Base-by-base conservation (phyloP, 257 asterid species). In the Cordia subcordata region DNA sequence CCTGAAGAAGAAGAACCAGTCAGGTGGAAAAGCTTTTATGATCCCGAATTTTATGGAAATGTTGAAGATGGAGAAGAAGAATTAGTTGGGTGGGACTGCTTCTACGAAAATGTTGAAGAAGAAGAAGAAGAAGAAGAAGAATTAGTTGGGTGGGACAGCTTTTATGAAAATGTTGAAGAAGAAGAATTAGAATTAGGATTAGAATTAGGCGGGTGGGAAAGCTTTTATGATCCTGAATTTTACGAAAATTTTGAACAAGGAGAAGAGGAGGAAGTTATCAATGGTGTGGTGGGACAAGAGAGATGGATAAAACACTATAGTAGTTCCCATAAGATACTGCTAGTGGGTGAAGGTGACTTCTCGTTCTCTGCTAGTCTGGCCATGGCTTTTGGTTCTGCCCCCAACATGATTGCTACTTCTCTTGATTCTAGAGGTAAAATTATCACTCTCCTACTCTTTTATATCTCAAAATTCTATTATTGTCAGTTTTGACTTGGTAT, bases 261-360 rank as follows among this genome's bases (percentile, higher is more conserved):
- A 60, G 10, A 10, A 18, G 19, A 23, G 22, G 15, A 19, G 22
- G 21, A 14, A 47, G 5, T 47, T 49, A 44, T 22, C 17, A 8
- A 27, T 3, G 35, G 35, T 1, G 6, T 27, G 6, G 35, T 1
- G 35, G 49, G 5, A 38, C 47, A 13, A 27, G 74, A 62, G 56
- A 69, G 50, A 32, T 62, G 75, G 67, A 63, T 77, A 4, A 73
- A 53, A 20, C 75, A 77, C 44, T 81, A 81, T 59, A 66, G 75
- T 42, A 75, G 64, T 56, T 11, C 5, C 53, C 80, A 81, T n/a
- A 32, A 40, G 45, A 75, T 75, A 52, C 33, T 81, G 40, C 58
- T 81, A 12, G 84, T 78, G 10, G 89, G 84, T 19, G 89, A 79
- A 15, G 89, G 83, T 11, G 85, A 82, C 55, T 82, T 82, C 71